Conservation (phyloP, 2,329 filamentous ascomycete species). For the Colletotrichum lentis region DNA sequence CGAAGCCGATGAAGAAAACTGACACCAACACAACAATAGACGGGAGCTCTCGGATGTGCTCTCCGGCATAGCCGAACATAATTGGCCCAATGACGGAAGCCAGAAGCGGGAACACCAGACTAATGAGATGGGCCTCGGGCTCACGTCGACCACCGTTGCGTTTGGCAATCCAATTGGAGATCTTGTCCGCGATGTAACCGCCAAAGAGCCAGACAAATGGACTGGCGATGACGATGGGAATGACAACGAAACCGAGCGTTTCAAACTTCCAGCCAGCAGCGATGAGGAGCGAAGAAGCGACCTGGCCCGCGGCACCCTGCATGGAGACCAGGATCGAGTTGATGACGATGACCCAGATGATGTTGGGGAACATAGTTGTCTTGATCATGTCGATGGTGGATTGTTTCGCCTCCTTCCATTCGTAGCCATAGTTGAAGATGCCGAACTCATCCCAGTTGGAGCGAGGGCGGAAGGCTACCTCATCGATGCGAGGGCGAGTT, state of each 20-base stretch:
- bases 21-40: conserved; percentile 44
- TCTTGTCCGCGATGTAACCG: conserved; percentile 45
- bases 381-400: conserved; percentile 45
- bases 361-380: conserved; percentile 48
- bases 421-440: conserved; percentile 45
- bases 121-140: conserved; percentile 47
- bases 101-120: conserved; percentile 45
- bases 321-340: conserved; percentile 47
- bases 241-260: conserved; percentile 43
- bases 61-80: conserved; percentile 46
- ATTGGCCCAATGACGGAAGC: conserved; percentile 45
- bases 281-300: conserved; percentile 37
- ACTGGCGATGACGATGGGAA: conserved; percentile 37
- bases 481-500: conserved; percentile 37
- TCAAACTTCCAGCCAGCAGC: conserved; percentile 45
- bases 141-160: conserved; percentile 44
- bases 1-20: conserved; percentile 44
- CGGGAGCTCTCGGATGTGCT: conserved; percentile 40
- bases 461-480: conserved; percentile 40
- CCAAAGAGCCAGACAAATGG: conserved; percentile 41
- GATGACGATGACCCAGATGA: conserved; percentile 47
- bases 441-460: conserved; percentile 47
- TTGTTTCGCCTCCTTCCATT: conserved; percentile 41
- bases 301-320: conserved; percentile 44
- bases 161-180: conserved; percentile 44